Conservation (phyloP, 208 protist genomes). For the Hexamita inflata region DNA sequence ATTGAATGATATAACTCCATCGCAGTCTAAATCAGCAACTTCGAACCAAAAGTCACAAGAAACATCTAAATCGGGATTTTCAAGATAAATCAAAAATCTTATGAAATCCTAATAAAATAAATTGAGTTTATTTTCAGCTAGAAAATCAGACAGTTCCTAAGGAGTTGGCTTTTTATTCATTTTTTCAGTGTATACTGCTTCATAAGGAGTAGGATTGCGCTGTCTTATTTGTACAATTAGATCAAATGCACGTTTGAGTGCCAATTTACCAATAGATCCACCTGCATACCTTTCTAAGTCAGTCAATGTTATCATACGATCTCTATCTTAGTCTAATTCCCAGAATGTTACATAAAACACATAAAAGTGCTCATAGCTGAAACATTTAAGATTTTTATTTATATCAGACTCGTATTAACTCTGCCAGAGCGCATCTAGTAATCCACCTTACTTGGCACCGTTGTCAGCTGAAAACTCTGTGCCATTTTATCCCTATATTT, state of each 20-base stretch:
- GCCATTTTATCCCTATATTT: neutral
- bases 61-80: slow-evolving; percentile 27
- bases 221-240: neutral
- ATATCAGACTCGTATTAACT: slow-evolving; percentile 36
- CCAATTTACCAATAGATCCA: neutral
- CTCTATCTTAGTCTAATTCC: slow-evolving; percentile 42
- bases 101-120: slow-evolving; percentile 34
- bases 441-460: neutral
- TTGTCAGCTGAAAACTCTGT: neutral
- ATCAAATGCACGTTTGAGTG: neutral
- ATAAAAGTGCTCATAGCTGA: slow-evolving; percentile 47
- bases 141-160: neutral
- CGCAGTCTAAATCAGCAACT: slow-evolving; percentile 38
- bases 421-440: slow-evolving; percentile 23
- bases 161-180: neutral
- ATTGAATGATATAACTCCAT: slow-evolving; percentile 28
- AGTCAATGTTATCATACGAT: slow-evolving; percentile 25
- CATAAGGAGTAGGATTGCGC: neutral
- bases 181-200: neutral
- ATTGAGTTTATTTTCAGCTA: neutral
- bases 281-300: slow-evolving; percentile 26
- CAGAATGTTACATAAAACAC: slow-evolving; percentile 46
- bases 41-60: slow-evolving; percentile 36
- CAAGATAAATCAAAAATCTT: slow-evolving; percentile 36
- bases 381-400: slow-evolving; percentile 33